phyloP scores from a whole-genome alignment of 139 green algal species.

The Closterium sp. region DNA sequence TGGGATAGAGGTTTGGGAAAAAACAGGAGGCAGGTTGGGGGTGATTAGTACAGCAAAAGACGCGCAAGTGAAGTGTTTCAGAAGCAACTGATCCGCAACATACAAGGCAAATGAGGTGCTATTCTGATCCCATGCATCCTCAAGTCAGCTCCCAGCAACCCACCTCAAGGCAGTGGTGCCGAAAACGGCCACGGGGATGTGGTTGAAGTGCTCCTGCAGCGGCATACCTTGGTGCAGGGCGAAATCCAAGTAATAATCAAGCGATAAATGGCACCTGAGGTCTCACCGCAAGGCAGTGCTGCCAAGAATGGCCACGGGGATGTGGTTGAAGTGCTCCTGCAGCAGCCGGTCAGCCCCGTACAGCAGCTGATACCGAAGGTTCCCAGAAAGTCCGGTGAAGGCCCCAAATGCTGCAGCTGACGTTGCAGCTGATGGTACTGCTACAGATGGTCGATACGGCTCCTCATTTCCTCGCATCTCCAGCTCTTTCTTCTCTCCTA shows the following conservation, averaged over 20 bases:
- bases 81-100: background rate
- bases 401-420: constrained; percentile 71
- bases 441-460: background rate
- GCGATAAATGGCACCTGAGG: no score
- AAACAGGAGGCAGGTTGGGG: background rate
- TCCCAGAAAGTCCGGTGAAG: constrained; percentile 78
- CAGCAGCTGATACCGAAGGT: constrained; percentile 88
- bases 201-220: constrained; percentile 67
- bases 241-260: no score
- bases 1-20: background rate
- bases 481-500: background rate
- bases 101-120: constrained; percentile 2
- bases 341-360: constrained; percentile 85
- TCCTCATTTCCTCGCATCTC: background rate
- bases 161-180: constrained; percentile 17
- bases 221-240: no score
- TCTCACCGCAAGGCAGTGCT: constrained; percentile 20
- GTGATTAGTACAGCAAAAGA: no score
- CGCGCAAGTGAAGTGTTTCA: no score
- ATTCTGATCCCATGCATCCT: background rate
- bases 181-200: constrained; percentile 20
- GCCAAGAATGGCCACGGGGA: constrained; percentile 30
- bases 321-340: constrained; percentile 60
- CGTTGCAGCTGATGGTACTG: background rate
- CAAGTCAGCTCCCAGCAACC: background rate